Evolutionary conservation across 2,329 filamentous ascomycete genomes (phyloP).

Genomic region (Nemania sp.): DNA sequence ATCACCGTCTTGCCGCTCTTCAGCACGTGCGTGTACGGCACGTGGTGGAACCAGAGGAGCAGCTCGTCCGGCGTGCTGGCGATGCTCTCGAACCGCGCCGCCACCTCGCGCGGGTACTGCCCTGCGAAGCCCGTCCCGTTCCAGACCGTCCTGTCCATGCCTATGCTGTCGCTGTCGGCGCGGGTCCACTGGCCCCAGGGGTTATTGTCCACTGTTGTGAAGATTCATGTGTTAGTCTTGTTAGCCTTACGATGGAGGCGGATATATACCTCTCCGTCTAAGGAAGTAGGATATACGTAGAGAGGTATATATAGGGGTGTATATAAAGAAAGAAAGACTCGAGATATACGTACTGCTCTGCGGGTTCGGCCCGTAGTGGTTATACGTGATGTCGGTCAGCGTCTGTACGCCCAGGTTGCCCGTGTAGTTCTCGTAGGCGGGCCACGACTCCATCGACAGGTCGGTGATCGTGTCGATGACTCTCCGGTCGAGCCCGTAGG

Average conservation of each 20-base stretch:
- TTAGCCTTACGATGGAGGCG: not conserved
- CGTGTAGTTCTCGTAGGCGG: constrained; percentile 71
- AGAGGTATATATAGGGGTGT: no score
- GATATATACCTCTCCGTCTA: not conserved
- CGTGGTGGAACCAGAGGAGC: constrained; percentile 76
- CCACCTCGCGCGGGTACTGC: constrained; percentile 67
- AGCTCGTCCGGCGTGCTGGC: constrained; percentile 69
- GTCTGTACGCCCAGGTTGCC: constrained; percentile 74
- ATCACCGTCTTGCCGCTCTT: constrained; percentile 70
- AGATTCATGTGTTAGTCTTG: not conserved
- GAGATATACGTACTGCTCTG: constrained; percentile 46
- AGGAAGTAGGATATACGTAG: no score
- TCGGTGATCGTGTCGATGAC: constrained; percentile 64
- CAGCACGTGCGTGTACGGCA: constrained; percentile 66
- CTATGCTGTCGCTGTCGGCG: constrained; percentile 61
- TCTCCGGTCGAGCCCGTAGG: constrained; percentile 59
- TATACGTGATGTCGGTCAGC: constrained; percentile 68
- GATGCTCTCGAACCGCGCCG: constrained; percentile 60
- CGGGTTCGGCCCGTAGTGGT: constrained; percentile 71
- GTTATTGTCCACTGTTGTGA: constrained; percentile 60
- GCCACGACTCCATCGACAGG: constrained; percentile 72
- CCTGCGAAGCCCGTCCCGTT: constrained; percentile 70
- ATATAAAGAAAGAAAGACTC: not conserved
- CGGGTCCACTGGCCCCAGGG: constrained; percentile 75
- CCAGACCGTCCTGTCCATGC: constrained; percentile 72